Evolutionary conservation across 73 alveolate genomes (phyloP), one percentile per base, ranked within the genome.

Genomic region (Symbiodinium natans): DNA sequence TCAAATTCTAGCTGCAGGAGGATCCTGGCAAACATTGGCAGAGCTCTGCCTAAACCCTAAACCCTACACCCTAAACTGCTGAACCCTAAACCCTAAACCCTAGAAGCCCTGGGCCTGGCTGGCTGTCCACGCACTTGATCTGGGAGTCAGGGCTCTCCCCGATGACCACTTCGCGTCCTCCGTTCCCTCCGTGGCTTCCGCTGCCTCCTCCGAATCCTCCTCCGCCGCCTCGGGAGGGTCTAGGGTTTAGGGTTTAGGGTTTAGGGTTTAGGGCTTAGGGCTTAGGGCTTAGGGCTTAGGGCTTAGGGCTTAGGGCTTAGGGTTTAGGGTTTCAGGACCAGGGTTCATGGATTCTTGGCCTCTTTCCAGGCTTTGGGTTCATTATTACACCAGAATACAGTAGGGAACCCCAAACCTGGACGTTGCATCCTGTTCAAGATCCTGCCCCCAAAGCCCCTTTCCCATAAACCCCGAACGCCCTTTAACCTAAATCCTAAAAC

Each of bases 81-180:
- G 13, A 46, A 46, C 59, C 6, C 59, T 46, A 13, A 46, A 46
- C 59, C 59, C 59, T 46, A 9, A 46, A 46, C 59, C 59, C 59
- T 46, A 46, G 13, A 46, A 9, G 21, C 59, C 59, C n/a, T n/a
- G n/a, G 34, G 34, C 77, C 77, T 63, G 77, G 77, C 77, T 21
- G 31, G 34, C 34, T 68, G 41, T 34, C 95, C 74, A 88, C 95
- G 95, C 95, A 88, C 71, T 88, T 88, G 71, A 88, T 52, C 36
- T 34, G 43, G 33, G 85, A 63, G 86, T 88, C 95, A 43, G 77
- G 77, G 73, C 95, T 88, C 46, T 40, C 41, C 15, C 95, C 95
- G 33, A 88, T 88, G 86, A 42, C 9, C 46, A 88, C 95, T 73
- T 88, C 36, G 75, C n/a, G 2, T 4, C 41, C 36, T 63, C 27